Percentiles rank a stretch among this genome's conserved stretches.
phyloP scores from a whole-genome alignment of 805 yeast genomes.

The Wickerhamomyces queroliae region DNA sequence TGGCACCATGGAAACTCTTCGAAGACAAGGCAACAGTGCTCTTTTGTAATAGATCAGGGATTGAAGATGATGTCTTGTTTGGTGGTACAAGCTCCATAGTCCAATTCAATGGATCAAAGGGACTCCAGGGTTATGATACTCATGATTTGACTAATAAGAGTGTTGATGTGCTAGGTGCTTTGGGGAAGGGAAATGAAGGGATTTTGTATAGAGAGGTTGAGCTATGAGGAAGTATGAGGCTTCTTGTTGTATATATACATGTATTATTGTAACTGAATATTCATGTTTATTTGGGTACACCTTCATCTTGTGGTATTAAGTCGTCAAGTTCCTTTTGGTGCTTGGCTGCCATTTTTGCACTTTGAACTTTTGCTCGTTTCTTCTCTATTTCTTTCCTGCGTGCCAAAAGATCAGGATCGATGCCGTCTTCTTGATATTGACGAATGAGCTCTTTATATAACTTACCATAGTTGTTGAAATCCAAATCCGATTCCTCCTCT shows the following conservation, averaged over 20 bases:
- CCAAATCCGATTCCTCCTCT: neutral
- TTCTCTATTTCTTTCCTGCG: neutral
- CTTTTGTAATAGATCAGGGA: slow-evolving; percentile 68
- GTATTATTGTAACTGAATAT: too few relatives aligned
- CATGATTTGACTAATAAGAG: slow-evolving; percentile 41
- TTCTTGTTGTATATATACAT: neutral
- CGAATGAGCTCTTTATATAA: neutral
- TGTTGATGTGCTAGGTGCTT: slow-evolving; percentile 46
- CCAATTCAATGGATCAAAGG: slow-evolving; percentile 40
- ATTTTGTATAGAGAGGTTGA: slow-evolving; percentile 55
- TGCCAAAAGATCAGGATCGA: neutral
- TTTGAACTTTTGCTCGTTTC: neutral
- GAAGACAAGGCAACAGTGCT: slow-evolving; percentile 34
- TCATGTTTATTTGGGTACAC: too few relatives aligned
- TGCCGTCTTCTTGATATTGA: neutral
- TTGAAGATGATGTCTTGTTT: slow-evolving; percentile 63
- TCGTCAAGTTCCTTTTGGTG: neutral
- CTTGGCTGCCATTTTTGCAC: neutral
- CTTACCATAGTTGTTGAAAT: neutral
- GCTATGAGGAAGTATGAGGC: slow-evolving; percentile 2
- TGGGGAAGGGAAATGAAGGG: slow-evolving; percentile 65
- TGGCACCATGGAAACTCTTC: slow-evolving; percentile 5
- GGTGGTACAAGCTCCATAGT: slow-evolving; percentile 61
- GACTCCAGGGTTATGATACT: slow-evolving; percentile 17
- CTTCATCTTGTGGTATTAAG: too few relatives aligned